These are phyloP conservation scores for Musa itinerans DNA, from an alignment of 176 grass and related monocot genomes.

Conservation along the genomic window DNA sequence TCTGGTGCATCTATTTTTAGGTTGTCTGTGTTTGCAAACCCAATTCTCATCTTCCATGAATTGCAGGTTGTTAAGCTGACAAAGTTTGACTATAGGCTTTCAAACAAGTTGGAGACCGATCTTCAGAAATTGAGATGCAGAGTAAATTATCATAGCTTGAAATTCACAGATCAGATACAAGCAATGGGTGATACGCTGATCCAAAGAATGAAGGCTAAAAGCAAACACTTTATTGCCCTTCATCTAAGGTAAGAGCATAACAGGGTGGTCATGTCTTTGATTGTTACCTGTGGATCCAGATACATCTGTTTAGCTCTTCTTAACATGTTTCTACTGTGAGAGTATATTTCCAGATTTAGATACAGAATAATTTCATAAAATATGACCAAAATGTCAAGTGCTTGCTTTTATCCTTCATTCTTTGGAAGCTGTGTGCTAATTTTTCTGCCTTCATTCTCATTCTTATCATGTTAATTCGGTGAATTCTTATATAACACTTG, in stretches of 20 bases:
- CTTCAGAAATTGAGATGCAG: slow-evolving; percentile 90
- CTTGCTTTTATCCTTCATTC: too few species aligned
- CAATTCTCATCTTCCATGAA: slow-evolving; percentile 5
- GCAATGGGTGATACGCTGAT: slow-evolving; percentile 71
- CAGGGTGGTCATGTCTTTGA: neutral
- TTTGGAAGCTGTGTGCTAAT: too few species aligned
- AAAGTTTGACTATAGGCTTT: slow-evolving; percentile 93
- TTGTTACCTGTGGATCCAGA: neutral
- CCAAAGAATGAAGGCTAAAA: slow-evolving; percentile 74
- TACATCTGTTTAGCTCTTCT: too few species aligned
- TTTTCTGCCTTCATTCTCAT: too few species aligned
- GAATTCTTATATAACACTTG: too few species aligned
- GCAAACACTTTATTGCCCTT: slow-evolving; percentile 87
- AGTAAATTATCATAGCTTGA: slow-evolving; percentile 80
- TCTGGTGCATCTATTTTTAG: neutral
- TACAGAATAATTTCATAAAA: too few species aligned
- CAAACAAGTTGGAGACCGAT: slow-evolving; percentile 83
- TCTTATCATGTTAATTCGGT: too few species aligned
- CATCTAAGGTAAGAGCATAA: slow-evolving; percentile 54
- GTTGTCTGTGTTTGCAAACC: neutral
- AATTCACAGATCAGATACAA: slow-evolving; percentile 75
- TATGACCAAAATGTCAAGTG: too few species aligned
- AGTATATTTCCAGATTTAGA: too few species aligned
- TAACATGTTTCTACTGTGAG: too few species aligned
- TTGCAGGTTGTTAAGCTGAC: slow-evolving; percentile 83